Percentiles rank a stretch among this genome's conserved stretches.
These are phyloP conservation scores for Geoglossum cookeanum DNA, from an alignment of 2,329 filamentous ascomycete species.

Conservation along the genomic window DNA sequence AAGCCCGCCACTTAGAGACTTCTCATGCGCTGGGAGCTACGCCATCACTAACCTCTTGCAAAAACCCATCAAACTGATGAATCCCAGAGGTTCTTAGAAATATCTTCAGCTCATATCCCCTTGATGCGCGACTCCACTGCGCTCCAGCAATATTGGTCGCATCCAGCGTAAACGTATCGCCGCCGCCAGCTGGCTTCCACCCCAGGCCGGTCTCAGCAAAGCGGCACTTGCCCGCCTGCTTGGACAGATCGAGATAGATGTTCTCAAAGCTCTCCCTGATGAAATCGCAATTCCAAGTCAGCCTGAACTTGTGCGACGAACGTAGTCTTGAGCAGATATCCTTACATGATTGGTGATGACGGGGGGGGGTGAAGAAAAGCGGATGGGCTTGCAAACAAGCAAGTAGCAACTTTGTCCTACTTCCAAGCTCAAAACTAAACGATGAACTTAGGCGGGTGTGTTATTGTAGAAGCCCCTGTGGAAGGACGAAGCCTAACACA, in stretches of 20 bases:
- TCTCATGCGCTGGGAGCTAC: background rate
- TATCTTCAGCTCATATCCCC: constrained; percentile 87
- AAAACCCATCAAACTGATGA: constrained; percentile 87
- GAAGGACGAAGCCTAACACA: too few relatives aligned
- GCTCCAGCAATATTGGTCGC: constrained; percentile 66
- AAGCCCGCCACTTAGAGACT: background rate
- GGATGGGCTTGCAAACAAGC: too few relatives aligned
- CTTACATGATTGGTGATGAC: background rate
- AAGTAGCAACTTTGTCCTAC: too few relatives aligned
- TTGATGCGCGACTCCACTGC: constrained; percentile 87
- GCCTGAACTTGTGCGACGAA: background rate
- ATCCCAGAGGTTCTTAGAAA: constrained; percentile 67
- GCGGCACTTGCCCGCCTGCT: constrained; percentile 78
- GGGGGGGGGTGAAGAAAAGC: background rate
- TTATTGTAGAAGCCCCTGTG: too few relatives aligned
- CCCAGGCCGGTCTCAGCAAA: constrained; percentile 88
- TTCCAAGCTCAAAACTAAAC: too few relatives aligned
- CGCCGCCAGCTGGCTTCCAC: constrained; percentile 77
- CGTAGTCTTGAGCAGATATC: background rate
- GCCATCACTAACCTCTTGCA: constrained; percentile 44
- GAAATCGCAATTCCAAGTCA: background rate
- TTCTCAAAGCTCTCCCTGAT: constrained; percentile 82
- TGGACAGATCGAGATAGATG: constrained; percentile 90
- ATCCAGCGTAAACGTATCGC: constrained; percentile 87
- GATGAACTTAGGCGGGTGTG: too few relatives aligned